Evolutionary conservation across 306 rosid species (phyloP), one percentile per base, ranked within the genome.

Genomic region (Mimosa pudica): DNA sequence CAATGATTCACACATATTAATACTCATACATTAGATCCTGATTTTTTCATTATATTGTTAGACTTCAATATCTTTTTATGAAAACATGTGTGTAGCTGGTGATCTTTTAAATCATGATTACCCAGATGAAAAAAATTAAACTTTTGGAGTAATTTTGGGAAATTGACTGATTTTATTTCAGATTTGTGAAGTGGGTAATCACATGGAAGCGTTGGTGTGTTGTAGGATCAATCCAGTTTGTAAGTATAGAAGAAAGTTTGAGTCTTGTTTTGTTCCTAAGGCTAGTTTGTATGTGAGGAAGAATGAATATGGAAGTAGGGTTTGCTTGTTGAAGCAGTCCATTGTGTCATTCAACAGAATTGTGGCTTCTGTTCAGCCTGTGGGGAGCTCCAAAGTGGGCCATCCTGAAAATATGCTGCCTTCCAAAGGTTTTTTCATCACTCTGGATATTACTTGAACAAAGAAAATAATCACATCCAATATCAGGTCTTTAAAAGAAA

Each of bases 191-290:
- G 41, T 79, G 71, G 88, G 69, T 38, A 76, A 47, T 57, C 76
- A 72, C 84, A 85, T 85, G 88, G 88, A 85, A 61, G 79, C 84
- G 30, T 79, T 82, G 80, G 61, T 76, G 84, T 57, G 73, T 70
- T 49, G 75, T 7, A 57, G 77, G 76, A 78, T 75, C 64, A 64
- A 71, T 32, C 81, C 80, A 33, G 51, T 76, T 65, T 46, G 57
- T 71, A 67, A 70, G 46, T 55, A 33, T 18, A 71, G 65, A 71
- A 73, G 77, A 51, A 73, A 65, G 33, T 24, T 7, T 38, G 41
- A 44, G 16, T 75, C 51, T 14, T 46, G 69, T 65, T 58, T 71
- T 69, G 71, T 84, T 30, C 82, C 82, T 51, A 4, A 35, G 16
- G 54, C 58, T 52, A 17, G 61, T 14, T 72, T 71, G 9, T 70